Evolutionary conservation across 2,329 filamentous ascomycete species (phyloP), one percentile per base, ranked within the genome.

Genomic region (Botrytis galanthina): DNA sequence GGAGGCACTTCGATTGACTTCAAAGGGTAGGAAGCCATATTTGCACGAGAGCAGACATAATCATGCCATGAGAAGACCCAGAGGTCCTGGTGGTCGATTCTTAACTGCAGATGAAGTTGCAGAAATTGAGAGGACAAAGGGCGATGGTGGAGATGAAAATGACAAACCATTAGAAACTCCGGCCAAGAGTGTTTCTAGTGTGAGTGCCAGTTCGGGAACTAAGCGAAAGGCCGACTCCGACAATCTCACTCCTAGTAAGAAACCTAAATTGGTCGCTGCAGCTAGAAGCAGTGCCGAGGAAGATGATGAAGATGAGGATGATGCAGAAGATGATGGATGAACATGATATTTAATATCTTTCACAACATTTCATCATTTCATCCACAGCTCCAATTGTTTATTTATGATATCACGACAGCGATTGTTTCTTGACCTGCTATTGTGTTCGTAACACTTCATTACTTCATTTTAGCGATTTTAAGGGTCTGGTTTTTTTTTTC

Each of bases 1-100:
- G 82, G 96, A 99, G 82, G 93, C 95, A 72, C 84, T 99, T 61
- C 90, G 96, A 60, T 85, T 98, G 73, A 98, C 96, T 0, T 97
- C 92, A 16, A 99, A 99, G 84, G 95, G 95, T 39, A 90, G 96
- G 51, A 98, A 98, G 84, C 96, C 96, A 5, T 99, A 99, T 80
- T 87, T 99, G 46, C 96, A 99, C 84, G 96, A 99, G 82, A 98
- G 95, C 39, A 89, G 96, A 80, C 96, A 99, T 83, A 98, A 98
- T 81, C 96, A 99, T 83, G 96, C 96, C 16, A 99, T 99, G 96
- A 91, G 96, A 73, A 87, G 96, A 79, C 96, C 96, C 42, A 90
- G 96, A 81, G 96, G 96, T 26, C 96, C 96, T 0, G 96, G 96
- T 71, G 96, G 96, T 35, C 91, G 96, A 37, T 99, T 99, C 86